Evolutionary conservation across 1,139 yeast genomes (phyloP).

Genomic region (Suhomyces bribrorum): DNA sequence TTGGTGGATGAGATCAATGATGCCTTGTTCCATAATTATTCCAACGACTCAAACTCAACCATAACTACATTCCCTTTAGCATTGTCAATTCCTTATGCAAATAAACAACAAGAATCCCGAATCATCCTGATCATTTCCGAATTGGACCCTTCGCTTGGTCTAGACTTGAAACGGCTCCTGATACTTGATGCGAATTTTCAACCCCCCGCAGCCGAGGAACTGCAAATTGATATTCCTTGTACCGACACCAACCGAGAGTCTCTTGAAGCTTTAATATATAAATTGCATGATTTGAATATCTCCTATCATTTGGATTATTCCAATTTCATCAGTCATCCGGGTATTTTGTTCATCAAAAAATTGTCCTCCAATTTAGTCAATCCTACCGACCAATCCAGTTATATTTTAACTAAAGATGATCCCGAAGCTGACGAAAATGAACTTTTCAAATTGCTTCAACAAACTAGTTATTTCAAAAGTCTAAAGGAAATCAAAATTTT

Average conservation of each 20-base stretch:
- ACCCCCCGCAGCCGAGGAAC: slow-evolving; percentile 1
- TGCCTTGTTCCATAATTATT: slow-evolving; percentile 8
- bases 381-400: slow-evolving; percentile 10
- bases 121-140: slow-evolving; percentile 1
- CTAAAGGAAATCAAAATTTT: slow-evolving; percentile 33
- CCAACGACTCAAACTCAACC: slow-evolving; percentile 1
- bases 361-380: slow-evolving; percentile 22
- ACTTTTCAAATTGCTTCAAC: slow-evolving; percentile 28
- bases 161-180: slow-evolving; percentile 2
- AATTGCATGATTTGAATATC: slow-evolving; percentile 8
- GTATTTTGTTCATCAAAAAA: slow-evolving; percentile 61
- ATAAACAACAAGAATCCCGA: not conserved
- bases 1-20: slow-evolving; percentile 12
- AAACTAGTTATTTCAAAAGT: slow-evolving; percentile 27
- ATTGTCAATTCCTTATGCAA: slow-evolving; percentile 5
- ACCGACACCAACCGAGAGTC: slow-evolving; percentile 10
- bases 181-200: slow-evolving; percentile 2
- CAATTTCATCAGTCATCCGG: slow-evolving; percentile 62
- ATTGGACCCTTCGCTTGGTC: slow-evolving; percentile 5
- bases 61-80: slow-evolving; percentile 9
- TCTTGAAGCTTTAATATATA: slow-evolving; percentile 13
- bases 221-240: slow-evolving; percentile 11
- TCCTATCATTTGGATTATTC: slow-evolving; percentile 24
- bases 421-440: slow-evolving; percentile 14
- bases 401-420: slow-evolving; percentile 10